These are phyloP conservation scores for Cadophora gregata DNA, from an alignment of 2,329 filamentous ascomycete genomes.

Conservation along the genomic window DNA sequence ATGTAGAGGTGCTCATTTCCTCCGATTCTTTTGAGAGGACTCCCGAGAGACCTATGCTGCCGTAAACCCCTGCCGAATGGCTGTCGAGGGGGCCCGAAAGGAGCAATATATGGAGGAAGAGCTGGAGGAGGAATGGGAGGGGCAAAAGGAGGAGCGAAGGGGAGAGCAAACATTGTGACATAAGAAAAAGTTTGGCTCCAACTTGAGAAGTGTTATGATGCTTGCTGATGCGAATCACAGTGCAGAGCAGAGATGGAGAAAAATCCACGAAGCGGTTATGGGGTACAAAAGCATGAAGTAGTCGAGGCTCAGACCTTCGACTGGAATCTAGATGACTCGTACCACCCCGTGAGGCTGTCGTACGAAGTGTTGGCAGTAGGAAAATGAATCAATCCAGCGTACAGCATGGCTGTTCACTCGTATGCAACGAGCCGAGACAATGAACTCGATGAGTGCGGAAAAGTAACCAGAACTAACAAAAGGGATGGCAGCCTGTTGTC, in stretches of 20 bases:
- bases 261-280: background rate
- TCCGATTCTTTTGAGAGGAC: conserved; percentile 2
- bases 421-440: background rate
- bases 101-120: background rate
- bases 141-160: background rate
- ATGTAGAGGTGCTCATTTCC: background rate
- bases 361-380: background rate
- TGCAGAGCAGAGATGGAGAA: background rate
- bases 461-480: background rate
- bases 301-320: background rate
- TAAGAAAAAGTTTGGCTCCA: background rate
- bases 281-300: background rate
- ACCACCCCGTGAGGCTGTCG: background rate
- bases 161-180: background rate
- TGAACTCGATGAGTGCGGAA: background rate
- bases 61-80: background rate
- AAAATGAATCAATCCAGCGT: background rate
- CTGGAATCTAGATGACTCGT: background rate
- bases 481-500: background rate
- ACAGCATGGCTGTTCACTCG: background rate
- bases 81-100: background rate
- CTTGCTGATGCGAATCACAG: no score
- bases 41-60: background rate
- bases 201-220: background rate
- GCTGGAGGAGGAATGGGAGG: background rate